Evolutionary conservation across 2,329 filamentous ascomycete genomes (phyloP).

Genomic region (Pseudocercospora cruenta): DNA sequence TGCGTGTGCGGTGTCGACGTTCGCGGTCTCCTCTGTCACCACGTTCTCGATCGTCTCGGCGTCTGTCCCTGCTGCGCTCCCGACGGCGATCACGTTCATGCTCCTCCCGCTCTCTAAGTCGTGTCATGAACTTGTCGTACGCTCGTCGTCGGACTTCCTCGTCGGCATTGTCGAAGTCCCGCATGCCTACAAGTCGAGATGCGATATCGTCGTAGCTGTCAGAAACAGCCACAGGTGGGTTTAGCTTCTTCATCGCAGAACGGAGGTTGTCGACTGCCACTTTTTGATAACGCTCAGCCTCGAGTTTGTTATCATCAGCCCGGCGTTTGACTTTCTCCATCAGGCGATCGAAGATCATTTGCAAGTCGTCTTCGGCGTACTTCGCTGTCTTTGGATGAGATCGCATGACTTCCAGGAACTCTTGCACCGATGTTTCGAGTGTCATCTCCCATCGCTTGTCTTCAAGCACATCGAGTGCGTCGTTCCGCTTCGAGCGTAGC

Average conservation of each 20-base stretch:
- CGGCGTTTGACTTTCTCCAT: constrained; percentile 84
- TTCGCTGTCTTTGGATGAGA: constrained; percentile 86
- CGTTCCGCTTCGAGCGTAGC: constrained; percentile 37
- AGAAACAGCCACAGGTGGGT: constrained; percentile 74
- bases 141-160: constrained; percentile 82
- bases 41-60: constrained; percentile 1
- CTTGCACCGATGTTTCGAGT: constrained; percentile 81
- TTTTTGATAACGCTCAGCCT: constrained; percentile 82
- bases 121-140: constrained; percentile 89
- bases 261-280: constrained; percentile 82
- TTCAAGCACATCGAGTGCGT: constrained; percentile 46
- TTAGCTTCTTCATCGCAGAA: constrained; percentile 83
- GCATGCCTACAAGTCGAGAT: constrained; percentile 74
- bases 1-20: constrained; percentile 60
- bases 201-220: constrained; percentile 91
- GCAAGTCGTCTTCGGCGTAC: constrained; percentile 78
- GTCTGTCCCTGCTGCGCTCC: constrained; percentile 49
- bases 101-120: constrained; percentile 82
- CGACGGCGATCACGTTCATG: constrained; percentile 48
- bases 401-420: constrained; percentile 81
- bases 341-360: constrained; percentile 82
- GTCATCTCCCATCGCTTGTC: constrained; percentile 92
- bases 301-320: constrained; percentile 77
- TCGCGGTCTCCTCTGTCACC: constrained; percentile 51
- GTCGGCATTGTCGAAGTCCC: constrained; percentile 84